These are phyloP conservation scores for Puccinia horiana DNA, from an alignment of 1,284 basidiomycete genomes.

Conservation along the genomic window DNA sequence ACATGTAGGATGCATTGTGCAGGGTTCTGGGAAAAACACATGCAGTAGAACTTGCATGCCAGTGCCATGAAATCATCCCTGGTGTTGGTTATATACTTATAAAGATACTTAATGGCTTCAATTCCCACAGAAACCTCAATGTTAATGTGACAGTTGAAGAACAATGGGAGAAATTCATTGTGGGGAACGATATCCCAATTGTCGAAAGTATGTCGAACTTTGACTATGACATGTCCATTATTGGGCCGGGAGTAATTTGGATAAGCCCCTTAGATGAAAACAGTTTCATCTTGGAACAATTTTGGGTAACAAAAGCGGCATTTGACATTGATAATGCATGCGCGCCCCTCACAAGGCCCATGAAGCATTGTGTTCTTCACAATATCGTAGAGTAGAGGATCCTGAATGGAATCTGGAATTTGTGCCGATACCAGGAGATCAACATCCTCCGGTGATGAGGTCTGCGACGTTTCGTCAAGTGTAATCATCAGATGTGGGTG, in stretches of 20 bases:
- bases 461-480: slow-evolving; percentile 54
- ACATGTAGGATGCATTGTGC: too few relatives aligned
- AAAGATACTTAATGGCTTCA: slow-evolving; percentile 20
- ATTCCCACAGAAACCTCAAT: slow-evolving; percentile 13
- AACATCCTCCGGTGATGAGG: slow-evolving; percentile 54
- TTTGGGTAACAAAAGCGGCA: slow-evolving; percentile 63
- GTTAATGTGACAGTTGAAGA: slow-evolving; percentile 30
- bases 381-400: slow-evolving; percentile 60
- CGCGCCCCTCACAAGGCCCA: slow-evolving; percentile 60
- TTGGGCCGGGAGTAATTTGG: not conserved
- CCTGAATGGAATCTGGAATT: slow-evolving; percentile 60
- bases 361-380: slow-evolving; percentile 62
- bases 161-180: not conserved
- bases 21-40: too few relatives aligned
- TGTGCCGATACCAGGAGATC: slow-evolving; percentile 61
- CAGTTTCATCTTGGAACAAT: slow-evolving; percentile 58
- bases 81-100: slow-evolving; percentile 35
- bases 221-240: not conserved
- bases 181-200: slow-evolving; percentile 19
- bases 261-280: slow-evolving; percentile 60
- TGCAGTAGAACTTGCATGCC: too few relatives aligned
- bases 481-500: too few relatives aligned
- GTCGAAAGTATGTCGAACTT: not conserved
- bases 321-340: slow-evolving; percentile 60
- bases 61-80: too few relatives aligned